Evolutionary conservation across 768 basidiomycete genomes (phyloP), one percentile per base, ranked within the genome.

Genomic region (Candolleomyces eurysporus): DNA sequence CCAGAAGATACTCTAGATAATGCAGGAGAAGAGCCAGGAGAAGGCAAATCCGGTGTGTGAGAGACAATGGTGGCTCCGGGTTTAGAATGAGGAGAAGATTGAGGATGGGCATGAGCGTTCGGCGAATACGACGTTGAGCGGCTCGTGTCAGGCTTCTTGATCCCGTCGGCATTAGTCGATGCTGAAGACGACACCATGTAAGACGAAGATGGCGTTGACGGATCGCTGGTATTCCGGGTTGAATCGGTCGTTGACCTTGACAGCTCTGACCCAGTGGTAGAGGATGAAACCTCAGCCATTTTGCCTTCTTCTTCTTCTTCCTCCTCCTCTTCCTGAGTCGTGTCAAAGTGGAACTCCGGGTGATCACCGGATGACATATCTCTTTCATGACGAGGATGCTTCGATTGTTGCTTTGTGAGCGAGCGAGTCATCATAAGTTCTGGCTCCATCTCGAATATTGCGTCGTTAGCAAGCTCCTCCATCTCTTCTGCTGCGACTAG

Each of bases 401-500:
- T 22, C n/a, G 19, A 46, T 42, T 46, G 45, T 46, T 17, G 17
- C 45, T 17, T 46, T 46, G 45, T 17, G 21, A 19, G 49, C 9
- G 13, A 14, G 19, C 49, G 22, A 16, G 65, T 73, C 68, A 52
- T 70, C 69, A 46, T 4, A 9, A 46, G 4, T 11, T 36, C 36
- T 36, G 36, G 45, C 62, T 78, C 80, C 68, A 79, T 74, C 58
- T 75, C 75, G 56, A 78, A 79, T 6, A 77, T 69, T 16, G 68
- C 73, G 22, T 69, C 69, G 9, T 60, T 55, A 43, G 66, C 69
- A 56, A 52, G 42, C 57, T 55, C 64, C 61, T 64, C 67, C 61
- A 66, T 65, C 62, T 68, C 61, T 65, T 73, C 71, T 49, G 65
- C 60, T 56, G 71, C 55, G 39, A 71, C 63, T 40, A 69, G 26